Evolutionary conservation across 768 basidiomycete genomes (phyloP), one percentile per base, ranked within the genome.

Genomic region (Kwoniella shandongensis): DNA sequence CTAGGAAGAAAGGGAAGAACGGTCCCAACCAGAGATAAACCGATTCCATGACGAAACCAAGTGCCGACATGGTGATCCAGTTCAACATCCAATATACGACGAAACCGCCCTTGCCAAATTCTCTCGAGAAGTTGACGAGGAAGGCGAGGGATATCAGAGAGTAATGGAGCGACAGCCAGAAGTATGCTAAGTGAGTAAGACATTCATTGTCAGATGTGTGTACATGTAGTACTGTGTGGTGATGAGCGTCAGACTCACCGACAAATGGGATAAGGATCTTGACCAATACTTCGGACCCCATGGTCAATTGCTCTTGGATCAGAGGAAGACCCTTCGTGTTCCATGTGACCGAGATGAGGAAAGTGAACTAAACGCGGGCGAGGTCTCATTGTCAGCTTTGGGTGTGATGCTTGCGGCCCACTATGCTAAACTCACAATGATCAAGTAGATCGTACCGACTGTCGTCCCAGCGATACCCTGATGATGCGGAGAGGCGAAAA

Each of bases 1-100:
- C 35, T 25, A 76, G 57, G 67, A 78, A 78, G 60, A 76, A 76
- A 3, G 75, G 72, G 55, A 76, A 76, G 52, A 66, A 73, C 1
- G 66, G 62, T 4, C 77, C 77, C 17, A 72, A 47, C 51, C 74
- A 50, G 3, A 71, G 45, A 11, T 76, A 66, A 38, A 70, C 51
- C 12, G 69, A 62, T 59, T 76, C 72, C 74, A 76, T 74, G 1
- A 74, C 67, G 32, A 70, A 62, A 1, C 74, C 74, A 18, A 74
- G 46, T 0, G 64, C 70, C 18, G 61, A 49, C 61, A 66, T 66
- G 10, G 68, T 67, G 26, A 68, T 54, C 49, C 61, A 76, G 42
- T 72, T 67, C 17, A 51, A 57, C 63, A 69, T 54, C 76, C 76
- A 77, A 59, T 74, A 77, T 12, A 76, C 35, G 25, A 69, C 63